Evolutionary conservation across 2,329 filamentous ascomycete species (phyloP).

Genomic region (Beauveria australis): DNA sequence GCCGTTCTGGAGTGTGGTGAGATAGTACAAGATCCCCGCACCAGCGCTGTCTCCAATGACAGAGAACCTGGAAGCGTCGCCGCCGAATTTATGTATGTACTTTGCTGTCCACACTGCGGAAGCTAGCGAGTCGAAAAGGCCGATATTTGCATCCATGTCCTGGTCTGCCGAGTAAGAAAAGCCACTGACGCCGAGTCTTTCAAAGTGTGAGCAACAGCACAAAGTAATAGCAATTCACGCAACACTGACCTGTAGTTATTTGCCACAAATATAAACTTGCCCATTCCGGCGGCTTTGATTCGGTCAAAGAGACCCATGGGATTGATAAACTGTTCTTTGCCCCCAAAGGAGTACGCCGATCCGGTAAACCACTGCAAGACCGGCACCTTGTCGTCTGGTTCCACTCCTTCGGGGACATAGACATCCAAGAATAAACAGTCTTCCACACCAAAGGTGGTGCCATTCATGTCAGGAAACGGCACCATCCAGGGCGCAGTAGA

Average conservation of each 20-base stretch:
- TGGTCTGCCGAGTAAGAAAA: conserved; percentile 12
- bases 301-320: conserved; percentile 16
- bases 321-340: conserved; percentile 15
- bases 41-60: conserved; percentile 44
- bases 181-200: conserved; percentile 14
- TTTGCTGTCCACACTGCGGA: conserved; percentile 14
- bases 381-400: conserved; percentile 15
- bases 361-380: conserved; percentile 16
- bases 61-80: conserved; percentile 40
- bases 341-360: conserved; percentile 16
- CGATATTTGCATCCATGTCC: conserved; percentile 16
- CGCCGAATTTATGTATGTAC: conserved; percentile 46
- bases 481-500: conserved; percentile 13
- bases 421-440: conserved; percentile 19
- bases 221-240: no score
- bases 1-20: conserved; percentile 38
- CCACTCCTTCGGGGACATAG: conserved; percentile 15
- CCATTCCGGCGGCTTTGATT: conserved; percentile 7
- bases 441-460: conserved; percentile 16
- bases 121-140: conserved; percentile 15
- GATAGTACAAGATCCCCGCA: conserved; percentile 45
- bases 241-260: conserved; percentile 16
- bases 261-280: conserved; percentile 16
- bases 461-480: conserved; percentile 14
- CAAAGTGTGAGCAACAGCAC: neutral